phyloP scores from a whole-genome alignment of 805 yeast genomes.

The Candida andamanensis region DNA sequence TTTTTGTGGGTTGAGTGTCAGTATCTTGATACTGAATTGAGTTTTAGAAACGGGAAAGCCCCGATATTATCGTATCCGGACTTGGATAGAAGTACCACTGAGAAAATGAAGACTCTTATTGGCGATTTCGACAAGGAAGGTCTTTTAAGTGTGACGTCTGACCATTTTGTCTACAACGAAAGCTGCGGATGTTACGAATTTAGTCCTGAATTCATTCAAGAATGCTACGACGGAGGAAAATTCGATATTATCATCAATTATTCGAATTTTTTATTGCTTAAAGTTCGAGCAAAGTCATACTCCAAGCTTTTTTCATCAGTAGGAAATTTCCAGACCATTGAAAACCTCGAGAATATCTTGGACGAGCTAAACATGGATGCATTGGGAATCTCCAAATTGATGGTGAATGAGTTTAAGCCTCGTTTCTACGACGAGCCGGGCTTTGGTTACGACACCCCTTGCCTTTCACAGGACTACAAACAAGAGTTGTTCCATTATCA shows the following conservation, averaged over 20 bases:
- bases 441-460: conserved; percentile 12
- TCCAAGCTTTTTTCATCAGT: conserved; percentile 25
- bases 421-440: conserved; percentile 29
- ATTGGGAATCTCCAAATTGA: conserved; percentile 11
- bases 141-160: neutral
- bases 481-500: conserved; percentile 9
- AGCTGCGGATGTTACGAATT: too few relatives aligned
- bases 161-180: too few relatives aligned
- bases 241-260: neutral
- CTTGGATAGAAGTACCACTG: neutral
- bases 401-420: conserved; percentile 20
- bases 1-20: conserved; percentile 33
- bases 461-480: neutral
- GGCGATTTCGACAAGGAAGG: neutral
- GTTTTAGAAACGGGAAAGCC: conserved; percentile 35
- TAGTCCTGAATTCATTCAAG: conserved; percentile 1
- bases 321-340: conserved; percentile 16
- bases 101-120: too few relatives aligned
- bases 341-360: conserved; percentile 17
- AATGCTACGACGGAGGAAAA: conserved; percentile 1
- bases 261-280: conserved; percentile 14
- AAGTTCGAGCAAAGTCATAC: conserved; percentile 25
- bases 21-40: conserved; percentile 31
- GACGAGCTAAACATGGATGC: conserved; percentile 23
- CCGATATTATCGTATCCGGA: conserved; percentile 21